These are phyloP conservation scores for Yamadazyma aaseri DNA, from an alignment of 1,139 yeast genomes.

Conservation along the genomic window DNA sequence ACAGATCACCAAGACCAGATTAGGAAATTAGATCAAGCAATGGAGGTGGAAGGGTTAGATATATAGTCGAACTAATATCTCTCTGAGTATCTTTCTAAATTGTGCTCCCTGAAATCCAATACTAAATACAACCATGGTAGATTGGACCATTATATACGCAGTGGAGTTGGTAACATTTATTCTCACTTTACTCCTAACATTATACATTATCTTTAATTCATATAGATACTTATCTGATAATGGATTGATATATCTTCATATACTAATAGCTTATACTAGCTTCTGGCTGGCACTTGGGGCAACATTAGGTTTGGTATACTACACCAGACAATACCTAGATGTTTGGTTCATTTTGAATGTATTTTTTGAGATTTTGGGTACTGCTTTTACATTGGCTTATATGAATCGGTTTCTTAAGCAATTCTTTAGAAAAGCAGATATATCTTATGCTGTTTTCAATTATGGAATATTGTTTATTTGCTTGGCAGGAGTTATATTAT, in stretches of 20 bases:
- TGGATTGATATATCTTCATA: conserved; percentile 8
- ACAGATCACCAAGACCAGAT: background rate
- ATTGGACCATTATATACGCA: conserved; percentile 13
- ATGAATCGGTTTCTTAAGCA: conserved; percentile 9
- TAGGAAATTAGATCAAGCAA: background rate
- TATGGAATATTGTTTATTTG: conserved; percentile 7
- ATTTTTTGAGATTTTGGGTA: conserved; percentile 14
- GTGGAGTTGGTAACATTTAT: conserved; percentile 12
- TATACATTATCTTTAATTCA: conserved; percentile 9
- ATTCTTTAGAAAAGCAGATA: conserved; percentile 5
- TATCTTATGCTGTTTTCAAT: conserved; percentile 7
- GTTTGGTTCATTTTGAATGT: conserved; percentile 15
- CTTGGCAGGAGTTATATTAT: conserved; percentile 9
- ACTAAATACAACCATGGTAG: too few species aligned
- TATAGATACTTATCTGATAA: conserved; percentile 7
- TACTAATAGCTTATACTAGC: conserved; percentile 12
- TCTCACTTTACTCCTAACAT: conserved; percentile 8
- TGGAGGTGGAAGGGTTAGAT: too few species aligned
- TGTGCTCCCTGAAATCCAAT: too few species aligned
- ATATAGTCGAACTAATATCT: too few species aligned
- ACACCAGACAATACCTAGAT: conserved; percentile 10
- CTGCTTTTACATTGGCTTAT: conserved; percentile 11
- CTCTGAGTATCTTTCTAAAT: too few species aligned
- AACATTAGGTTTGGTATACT: conserved; percentile 12
- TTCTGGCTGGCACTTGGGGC: conserved; percentile 14